Base-by-base conservation (phyloP, 2,329 filamentous ascomycete genomes). In the Neofusicoccum ribis region DNA sequence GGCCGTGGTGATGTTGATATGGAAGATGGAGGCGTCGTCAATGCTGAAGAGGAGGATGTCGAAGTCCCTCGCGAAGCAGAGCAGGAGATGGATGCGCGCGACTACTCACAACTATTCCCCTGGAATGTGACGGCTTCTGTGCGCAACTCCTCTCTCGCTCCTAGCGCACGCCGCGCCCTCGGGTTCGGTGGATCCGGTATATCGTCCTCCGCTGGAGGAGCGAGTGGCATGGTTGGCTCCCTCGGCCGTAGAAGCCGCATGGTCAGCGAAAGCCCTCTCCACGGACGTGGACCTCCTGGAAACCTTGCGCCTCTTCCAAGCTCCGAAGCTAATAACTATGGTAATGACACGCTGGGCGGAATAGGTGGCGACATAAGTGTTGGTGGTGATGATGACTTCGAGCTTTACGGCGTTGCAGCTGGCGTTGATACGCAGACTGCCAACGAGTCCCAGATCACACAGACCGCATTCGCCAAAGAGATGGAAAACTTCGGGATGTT, bases 31-130 rank as follows among this genome's bases (percentile, higher is more conserved):
- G 31, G 20, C 5, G 2, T 50, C 12, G 44, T 43, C 31, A 65
- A 47, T 8, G 68, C 46, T 12, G 61, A 69, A 17, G 73, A 71
- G 9, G 72, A 81, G 68, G 85, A 85, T 8, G 75, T 89, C 20
- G 92, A 96, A 74, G 76, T 91, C 27, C 91, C 89, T 20, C 87
- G 91, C 77, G 86, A 91, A 47, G 89, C 86, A 0, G 85, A 82
- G 0, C 83, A 86, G 0, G 85, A 86, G 7, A 83, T 95, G 62
- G 86, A 87, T 4, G 90, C 96, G 66, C 56, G 56, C 6, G 85
- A 89, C 62, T 85, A 54, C 84, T 85, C 34, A 86, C 86, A 27
- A 86, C 84, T 4, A 79, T 87, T 91, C 83, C 89, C 89, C 11
- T 91, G 89, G 89, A 91, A 91, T 68, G 78, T 84, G 50, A 85